Conservation (phyloP, 495 filamentous ascomycete species). For the Rostrohypoxylon terebratum region DNA sequence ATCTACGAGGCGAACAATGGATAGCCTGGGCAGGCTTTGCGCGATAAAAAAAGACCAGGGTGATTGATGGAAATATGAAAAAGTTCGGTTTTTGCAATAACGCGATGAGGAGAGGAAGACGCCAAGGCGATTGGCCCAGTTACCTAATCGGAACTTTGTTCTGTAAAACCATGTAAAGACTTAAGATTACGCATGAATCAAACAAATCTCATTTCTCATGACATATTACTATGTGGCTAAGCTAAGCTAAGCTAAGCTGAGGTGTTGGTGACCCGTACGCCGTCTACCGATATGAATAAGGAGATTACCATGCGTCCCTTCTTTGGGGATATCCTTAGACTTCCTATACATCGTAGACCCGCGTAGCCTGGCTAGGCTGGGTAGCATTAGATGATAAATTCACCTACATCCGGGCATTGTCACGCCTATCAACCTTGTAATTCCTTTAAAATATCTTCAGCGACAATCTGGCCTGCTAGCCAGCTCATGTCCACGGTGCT, state of each 20-base stretch:
- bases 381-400: too few species aligned
- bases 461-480: conserved; percentile 44
- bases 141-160: conserved; percentile 30
- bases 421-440: conserved; percentile 5
- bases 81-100: conserved; percentile 36
- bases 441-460: conserved; percentile 39
- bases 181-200: conserved; percentile 20
- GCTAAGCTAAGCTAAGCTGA: not conserved
- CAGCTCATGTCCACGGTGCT: conserved; percentile 46
- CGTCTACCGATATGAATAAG: not conserved
- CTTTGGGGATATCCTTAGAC: too few species aligned
- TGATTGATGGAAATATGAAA: conserved; percentile 20
- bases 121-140: not conserved
- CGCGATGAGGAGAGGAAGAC: conserved; percentile 7
- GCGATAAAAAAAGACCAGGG: conserved; percentile 21
- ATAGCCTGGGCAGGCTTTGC: conserved; percentile 33
- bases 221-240: not conserved
- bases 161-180: conserved; percentile 29
- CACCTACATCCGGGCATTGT: too few species aligned
- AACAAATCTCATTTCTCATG: conserved; percentile 35
- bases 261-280: not conserved
- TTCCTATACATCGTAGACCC: too few species aligned
- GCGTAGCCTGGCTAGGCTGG: too few species aligned
- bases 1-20: conserved; percentile 42
- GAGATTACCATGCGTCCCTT: not conserved